Conservation (phyloP, 2,329 filamentous ascomycete species). For the Calonectria pteridis region DNA sequence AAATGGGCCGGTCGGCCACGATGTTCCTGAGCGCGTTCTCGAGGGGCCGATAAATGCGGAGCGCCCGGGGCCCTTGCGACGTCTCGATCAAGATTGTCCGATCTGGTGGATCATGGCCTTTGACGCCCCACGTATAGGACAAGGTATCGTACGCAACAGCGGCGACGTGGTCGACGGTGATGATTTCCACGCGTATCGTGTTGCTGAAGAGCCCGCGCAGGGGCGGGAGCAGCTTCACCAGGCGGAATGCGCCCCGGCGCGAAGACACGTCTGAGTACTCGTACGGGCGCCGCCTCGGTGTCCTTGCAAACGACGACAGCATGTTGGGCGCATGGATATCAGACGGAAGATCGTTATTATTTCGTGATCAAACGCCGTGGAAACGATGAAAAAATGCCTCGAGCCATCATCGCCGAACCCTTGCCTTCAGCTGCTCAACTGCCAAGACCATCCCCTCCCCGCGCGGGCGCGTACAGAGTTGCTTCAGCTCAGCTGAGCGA, state of each 20-base stretch:
- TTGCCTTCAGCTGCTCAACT: background rate
- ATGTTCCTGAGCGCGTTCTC: slow-evolving; percentile 44
- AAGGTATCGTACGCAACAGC: slow-evolving; percentile 44
- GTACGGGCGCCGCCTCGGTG: slow-evolving; percentile 6
- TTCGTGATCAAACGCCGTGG: background rate
- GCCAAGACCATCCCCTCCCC: background rate
- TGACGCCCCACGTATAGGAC: slow-evolving; percentile 48
- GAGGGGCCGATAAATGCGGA: slow-evolving; percentile 46
- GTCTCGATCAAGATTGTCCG: slow-evolving; percentile 45
- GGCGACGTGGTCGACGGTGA: slow-evolving; percentile 37
- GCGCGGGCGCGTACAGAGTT: too few species aligned
- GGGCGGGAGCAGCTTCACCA: slow-evolving; percentile 25
- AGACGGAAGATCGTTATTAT: background rate
- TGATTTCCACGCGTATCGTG: slow-evolving; percentile 44
- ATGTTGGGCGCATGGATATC: background rate
- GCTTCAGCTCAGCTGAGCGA: background rate
- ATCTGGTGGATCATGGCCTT: slow-evolving; percentile 26
- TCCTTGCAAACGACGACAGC: slow-evolving; percentile 2
- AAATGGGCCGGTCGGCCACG: slow-evolving; percentile 36
- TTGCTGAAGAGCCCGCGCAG: slow-evolving; percentile 24
- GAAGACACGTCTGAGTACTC: background rate
- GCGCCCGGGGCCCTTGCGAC: slow-evolving; percentile 7
- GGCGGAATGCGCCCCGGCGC: slow-evolving; percentile 18
- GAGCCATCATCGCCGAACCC: background rate
- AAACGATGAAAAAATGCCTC: background rate